A percentile compares a stretch with the other conserved stretches of the same genome.
Conservation (phyloP, 805 yeast species). For the Yarrowia keelungensis region DNA sequence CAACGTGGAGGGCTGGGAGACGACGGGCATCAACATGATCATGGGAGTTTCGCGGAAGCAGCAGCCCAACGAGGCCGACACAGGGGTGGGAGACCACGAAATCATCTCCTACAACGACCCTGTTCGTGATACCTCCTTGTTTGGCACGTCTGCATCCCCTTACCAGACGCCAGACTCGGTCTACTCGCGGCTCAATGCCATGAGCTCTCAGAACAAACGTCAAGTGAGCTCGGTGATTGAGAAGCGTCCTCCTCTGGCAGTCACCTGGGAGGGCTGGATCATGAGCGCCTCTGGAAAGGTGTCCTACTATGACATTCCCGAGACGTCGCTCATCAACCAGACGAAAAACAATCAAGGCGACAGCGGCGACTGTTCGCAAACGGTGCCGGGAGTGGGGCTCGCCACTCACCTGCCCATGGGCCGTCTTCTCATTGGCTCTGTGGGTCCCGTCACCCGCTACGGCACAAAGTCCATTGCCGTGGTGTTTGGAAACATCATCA, state of each 20-base stretch:
- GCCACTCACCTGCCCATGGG: conserved; percentile 33
- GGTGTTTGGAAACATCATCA: conserved; percentile 75
- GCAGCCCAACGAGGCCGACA: conserved; percentile 23
- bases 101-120: conserved; percentile 32
- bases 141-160: conserved; percentile 28
- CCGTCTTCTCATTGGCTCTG: conserved; percentile 57
- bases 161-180: conserved; percentile 31
- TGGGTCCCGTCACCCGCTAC: conserved; percentile 70
- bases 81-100: conserved; percentile 19
- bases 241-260: conserved; percentile 50
- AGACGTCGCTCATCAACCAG: conserved; percentile 38
- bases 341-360: neutral
- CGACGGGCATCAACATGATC: conserved; percentile 76
- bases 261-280: conserved; percentile 83
- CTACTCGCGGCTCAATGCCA: conserved; percentile 33
- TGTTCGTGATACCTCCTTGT: conserved; percentile 18
- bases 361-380: conserved; percentile 46
- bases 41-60: conserved; percentile 67
- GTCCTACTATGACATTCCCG: conserved; percentile 64
- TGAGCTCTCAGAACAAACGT: conserved; percentile 26
- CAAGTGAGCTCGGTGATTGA: conserved; percentile 23
- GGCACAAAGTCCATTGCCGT: conserved; percentile 81
- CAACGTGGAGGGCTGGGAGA: conserved; percentile 77
- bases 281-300: conserved; percentile 71
- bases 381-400: conserved; percentile 48